Evolutionary conservation across 2,329 filamentous ascomycete species (phyloP).

Genomic region (Ploettnerulaceae sp.): DNA sequence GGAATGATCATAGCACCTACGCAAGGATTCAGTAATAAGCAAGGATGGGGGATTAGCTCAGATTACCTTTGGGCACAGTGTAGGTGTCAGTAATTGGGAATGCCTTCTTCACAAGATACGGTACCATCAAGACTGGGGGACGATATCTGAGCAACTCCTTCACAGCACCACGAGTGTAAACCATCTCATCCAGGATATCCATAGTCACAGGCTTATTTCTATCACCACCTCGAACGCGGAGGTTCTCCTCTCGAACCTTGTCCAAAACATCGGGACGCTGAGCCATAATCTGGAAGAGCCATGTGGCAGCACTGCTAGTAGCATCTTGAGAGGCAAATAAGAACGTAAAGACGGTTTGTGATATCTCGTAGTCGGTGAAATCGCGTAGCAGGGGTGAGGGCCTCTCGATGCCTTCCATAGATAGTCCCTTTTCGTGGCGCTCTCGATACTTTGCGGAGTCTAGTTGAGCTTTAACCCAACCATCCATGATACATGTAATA

Average conservation of each 20-base stretch:
- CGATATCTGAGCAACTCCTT: constrained; percentile 90
- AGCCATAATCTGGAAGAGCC: constrained; percentile 91
- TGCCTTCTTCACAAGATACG: constrained; percentile 88
- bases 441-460: constrained; percentile 79
- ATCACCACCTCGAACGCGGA: constrained; percentile 70
- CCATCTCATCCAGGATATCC: constrained; percentile 83
- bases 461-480: constrained; percentile 85
- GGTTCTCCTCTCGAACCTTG: constrained; percentile 87
- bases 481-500: constrained; percentile 89
- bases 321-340: constrained; percentile 97
- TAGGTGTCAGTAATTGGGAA: constrained; percentile 87
- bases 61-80: constrained; percentile 79
- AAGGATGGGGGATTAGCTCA: neutral
- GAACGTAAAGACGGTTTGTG: constrained; percentile 92
- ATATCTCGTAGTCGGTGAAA: constrained; percentile 87
- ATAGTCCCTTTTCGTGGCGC: constrained; percentile 67
- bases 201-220: constrained; percentile 65
- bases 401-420: constrained; percentile 68
- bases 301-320: constrained; percentile 87
- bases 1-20: constrained; percentile 87
- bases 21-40: constrained; percentile 8
- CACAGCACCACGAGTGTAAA: constrained; percentile 87
- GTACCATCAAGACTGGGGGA: constrained; percentile 95
- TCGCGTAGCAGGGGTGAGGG: constrained; percentile 76
- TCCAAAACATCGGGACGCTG: constrained; percentile 90